phyloP scores from a whole-genome alignment of 306 rosid species.

The Cucurbita maxima region DNA sequence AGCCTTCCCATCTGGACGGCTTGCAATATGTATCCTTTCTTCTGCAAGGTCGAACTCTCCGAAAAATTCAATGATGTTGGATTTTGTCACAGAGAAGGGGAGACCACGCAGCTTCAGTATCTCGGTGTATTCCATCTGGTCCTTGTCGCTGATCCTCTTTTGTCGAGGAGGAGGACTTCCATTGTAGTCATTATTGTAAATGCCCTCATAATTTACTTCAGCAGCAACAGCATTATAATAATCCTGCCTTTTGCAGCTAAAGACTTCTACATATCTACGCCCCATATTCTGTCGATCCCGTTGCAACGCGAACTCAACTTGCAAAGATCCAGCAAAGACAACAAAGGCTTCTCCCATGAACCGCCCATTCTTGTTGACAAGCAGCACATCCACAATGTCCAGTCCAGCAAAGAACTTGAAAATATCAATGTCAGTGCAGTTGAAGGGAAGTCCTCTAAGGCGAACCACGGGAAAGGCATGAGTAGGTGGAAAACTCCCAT shows the following conservation, averaged over 20 bases:
- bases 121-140: slow-evolving; percentile 87
- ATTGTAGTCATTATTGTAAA: slow-evolving; percentile 69
- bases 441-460: slow-evolving; percentile 95
- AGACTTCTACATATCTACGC: slow-evolving; percentile 88
- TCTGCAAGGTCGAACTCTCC: slow-evolving; percentile 59
- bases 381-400: slow-evolving; percentile 83
- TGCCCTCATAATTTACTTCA: slow-evolving; percentile 76
- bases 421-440: slow-evolving; percentile 86
- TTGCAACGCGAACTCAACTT: slow-evolving; percentile 80
- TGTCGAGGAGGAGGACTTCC: slow-evolving; percentile 92
- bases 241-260: slow-evolving; percentile 91
- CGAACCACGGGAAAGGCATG: slow-evolving; percentile 86
- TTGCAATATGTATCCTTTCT: slow-evolving; percentile 71
- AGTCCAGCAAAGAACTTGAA: slow-evolving; percentile 93
- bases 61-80: slow-evolving; percentile 68
- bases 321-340: slow-evolving; percentile 86
- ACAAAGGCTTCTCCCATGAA: slow-evolving; percentile 96
- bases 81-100: slow-evolving; percentile 50
- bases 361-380: slow-evolving; percentile 91
- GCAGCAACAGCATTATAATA: slow-evolving; percentile 83
- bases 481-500: slow-evolving; percentile 26
- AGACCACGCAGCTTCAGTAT: slow-evolving; percentile 97
- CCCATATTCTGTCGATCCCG: slow-evolving; percentile 96
- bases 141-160: slow-evolving; percentile 81
- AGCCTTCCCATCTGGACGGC: slow-evolving; percentile 96